phyloP scores from a whole-genome alignment of 106 monocot genomes.

The Alisma plantagoaquatica region DNA sequence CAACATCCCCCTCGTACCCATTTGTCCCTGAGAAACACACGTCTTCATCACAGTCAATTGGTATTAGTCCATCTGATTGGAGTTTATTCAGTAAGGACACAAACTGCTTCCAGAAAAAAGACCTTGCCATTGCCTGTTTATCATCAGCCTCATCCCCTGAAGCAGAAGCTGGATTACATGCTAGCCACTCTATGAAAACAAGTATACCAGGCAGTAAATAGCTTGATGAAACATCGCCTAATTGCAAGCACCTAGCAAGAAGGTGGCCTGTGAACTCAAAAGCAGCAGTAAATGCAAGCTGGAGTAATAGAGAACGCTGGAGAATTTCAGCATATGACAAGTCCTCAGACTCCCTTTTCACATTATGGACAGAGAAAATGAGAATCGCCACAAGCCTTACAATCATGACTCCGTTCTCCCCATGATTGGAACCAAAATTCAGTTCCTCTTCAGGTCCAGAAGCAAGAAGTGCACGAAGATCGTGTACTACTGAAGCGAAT shows the following conservation, averaged over 20 bases:
- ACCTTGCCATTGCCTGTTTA: constrained; percentile 56
- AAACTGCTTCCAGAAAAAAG: constrained; percentile 78
- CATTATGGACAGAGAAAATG: constrained; percentile 89
- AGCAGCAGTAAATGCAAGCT: constrained; percentile 76
- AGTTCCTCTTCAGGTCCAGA: constrained; percentile 66
- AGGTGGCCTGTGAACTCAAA: constrained; percentile 80
- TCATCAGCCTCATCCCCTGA: constrained; percentile 47
- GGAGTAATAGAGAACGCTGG: constrained; percentile 70
- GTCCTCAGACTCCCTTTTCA: constrained; percentile 56
- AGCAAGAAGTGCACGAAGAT: constrained; percentile 58
- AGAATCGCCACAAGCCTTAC: constrained; percentile 71
- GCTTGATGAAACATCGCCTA: constrained; percentile 66
- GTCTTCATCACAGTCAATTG: constrained; percentile 43
- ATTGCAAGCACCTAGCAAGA: constrained; percentile 50
- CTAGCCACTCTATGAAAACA: constrained; percentile 96
- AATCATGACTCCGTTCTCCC: constrained; percentile 50
- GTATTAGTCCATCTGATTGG: constrained; percentile 34
- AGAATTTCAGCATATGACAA: constrained; percentile 93
- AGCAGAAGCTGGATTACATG: constrained; percentile 65
- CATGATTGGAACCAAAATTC: constrained; percentile 61
- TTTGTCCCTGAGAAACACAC: constrained; percentile 70
- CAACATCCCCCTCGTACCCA: constrained; percentile 77
- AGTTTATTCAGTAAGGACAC: constrained; percentile 73
- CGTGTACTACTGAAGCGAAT: constrained; percentile 34
- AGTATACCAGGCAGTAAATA: constrained; percentile 64